phyloP scores from a whole-genome alignment of 169 alveolate species.

The Plasmodium cynomolgi region DNA sequence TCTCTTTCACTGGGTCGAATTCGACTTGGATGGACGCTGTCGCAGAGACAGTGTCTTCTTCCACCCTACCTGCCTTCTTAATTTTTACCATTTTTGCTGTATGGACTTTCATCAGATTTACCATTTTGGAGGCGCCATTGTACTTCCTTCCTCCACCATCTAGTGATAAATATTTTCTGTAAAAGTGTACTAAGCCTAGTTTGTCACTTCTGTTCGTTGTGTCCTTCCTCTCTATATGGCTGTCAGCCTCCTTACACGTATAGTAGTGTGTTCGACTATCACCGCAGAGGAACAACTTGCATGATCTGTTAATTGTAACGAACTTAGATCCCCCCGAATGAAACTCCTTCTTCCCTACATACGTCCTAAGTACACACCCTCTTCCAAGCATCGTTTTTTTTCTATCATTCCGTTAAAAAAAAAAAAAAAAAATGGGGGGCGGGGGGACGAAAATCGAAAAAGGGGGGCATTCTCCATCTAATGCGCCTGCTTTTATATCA shows the following conservation, averaged over 20 bases:
- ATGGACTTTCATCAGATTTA: not conserved
- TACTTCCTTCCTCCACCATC: not conserved
- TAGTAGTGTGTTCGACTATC: not conserved
- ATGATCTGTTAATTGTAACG: not conserved
- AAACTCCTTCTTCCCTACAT: slow-evolving; percentile 1
- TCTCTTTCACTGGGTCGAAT: not conserved
- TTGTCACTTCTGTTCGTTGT: not conserved
- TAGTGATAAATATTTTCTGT: not conserved
- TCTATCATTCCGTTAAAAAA: slow-evolving; percentile 20
- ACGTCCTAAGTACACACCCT: not conserved
- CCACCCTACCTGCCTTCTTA: not conserved
- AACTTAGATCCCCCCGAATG: not conserved
- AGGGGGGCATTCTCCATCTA: not conserved
- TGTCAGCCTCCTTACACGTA: not conserved
- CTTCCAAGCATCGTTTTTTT: slow-evolving; percentile 32
- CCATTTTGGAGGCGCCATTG: not conserved
- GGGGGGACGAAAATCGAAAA: not conserved
- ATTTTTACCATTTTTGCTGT: not conserved
- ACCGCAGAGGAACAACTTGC: not conserved
- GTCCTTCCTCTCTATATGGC: not conserved
- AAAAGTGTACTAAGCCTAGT: not conserved
- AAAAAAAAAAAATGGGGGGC: not conserved
- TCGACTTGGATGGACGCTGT: not conserved
- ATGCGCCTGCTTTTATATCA: not conserved
- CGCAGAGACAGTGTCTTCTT: not conserved